phyloP scores from a whole-genome alignment of 345 rosid genomes.

The Durio zibethinus region DNA sequence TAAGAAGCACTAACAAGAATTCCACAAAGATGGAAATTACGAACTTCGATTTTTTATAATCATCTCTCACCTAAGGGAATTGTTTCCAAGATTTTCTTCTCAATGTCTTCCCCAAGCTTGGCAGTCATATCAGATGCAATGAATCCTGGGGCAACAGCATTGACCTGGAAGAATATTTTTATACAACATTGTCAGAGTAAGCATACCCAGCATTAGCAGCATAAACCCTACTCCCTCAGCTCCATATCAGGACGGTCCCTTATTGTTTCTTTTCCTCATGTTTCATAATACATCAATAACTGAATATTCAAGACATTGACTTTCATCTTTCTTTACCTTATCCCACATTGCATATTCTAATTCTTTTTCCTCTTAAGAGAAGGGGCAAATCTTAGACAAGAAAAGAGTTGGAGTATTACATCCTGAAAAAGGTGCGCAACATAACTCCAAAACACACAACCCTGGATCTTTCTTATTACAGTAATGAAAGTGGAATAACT shows the following conservation, averaged over 20 bases:
- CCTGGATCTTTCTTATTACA: neutral
- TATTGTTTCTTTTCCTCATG: neutral
- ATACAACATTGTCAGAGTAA: constrained; percentile 5
- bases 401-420: neutral
- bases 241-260: neutral
- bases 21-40: neutral
- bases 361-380: neutral
- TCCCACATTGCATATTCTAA: neutral
- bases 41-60: neutral
- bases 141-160: constrained; percentile 91
- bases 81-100: constrained; percentile 82
- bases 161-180: constrained; percentile 48
- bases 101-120: constrained; percentile 83
- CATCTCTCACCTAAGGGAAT: constrained; percentile 74
- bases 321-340: neutral
- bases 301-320: neutral
- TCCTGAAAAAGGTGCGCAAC: neutral
- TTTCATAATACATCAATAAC: neutral
- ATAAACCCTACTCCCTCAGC: neutral
- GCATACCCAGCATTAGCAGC: constrained; percentile 1
- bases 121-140: constrained; percentile 95
- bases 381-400: neutral
- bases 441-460: neutral
- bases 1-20: neutral
- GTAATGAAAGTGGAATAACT: constrained; percentile 1